These are phyloP conservation scores for Microdochium paspali DNA, from an alignment of 2,329 filamentous ascomycete species.

Conservation along the genomic window DNA sequence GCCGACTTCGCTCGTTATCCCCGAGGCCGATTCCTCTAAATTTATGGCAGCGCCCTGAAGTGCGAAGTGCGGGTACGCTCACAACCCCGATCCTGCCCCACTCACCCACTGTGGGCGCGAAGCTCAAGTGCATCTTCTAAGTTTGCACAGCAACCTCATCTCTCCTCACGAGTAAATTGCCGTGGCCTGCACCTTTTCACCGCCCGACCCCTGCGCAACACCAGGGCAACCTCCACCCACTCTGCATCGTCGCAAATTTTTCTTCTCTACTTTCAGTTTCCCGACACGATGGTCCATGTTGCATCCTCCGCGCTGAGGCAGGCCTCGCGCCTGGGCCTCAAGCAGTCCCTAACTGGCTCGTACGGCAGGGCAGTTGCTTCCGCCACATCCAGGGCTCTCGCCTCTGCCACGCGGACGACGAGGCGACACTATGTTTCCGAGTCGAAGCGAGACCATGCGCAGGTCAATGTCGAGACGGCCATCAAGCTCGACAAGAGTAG, in stretches of 20 bases:
- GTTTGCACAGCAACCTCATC: too few relatives aligned
- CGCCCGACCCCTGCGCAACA: neutral
- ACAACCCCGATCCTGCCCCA: too few relatives aligned
- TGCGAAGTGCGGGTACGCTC: too few relatives aligned
- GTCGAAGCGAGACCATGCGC: constrained; percentile 68
- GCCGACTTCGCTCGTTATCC: too few relatives aligned
- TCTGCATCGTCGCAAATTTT: constrained; percentile 1
- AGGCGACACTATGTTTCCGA: constrained; percentile 72
- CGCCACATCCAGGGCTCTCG: constrained; percentile 21
- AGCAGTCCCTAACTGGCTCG: constrained; percentile 25
- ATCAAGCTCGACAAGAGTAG: constrained; percentile 82
- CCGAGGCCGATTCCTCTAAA: too few relatives aligned
- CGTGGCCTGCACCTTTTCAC: neutral
- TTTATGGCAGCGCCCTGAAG: too few relatives aligned
- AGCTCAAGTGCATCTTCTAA: too few relatives aligned
- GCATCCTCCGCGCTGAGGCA: constrained; percentile 66
- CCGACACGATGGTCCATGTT: constrained; percentile 48
- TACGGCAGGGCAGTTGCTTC: constrained; percentile 22
- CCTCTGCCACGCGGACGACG: constrained; percentile 14
- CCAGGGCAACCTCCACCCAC: neutral
- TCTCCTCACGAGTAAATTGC: neutral
- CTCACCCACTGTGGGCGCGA: too few relatives aligned
- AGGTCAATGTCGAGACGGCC: constrained; percentile 72
- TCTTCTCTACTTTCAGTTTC: constrained; percentile 7
- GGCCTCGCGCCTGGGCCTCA: constrained; percentile 51